Conservation (phyloP, 441 rosid genomes). For the Gossypium aridum region DNA sequence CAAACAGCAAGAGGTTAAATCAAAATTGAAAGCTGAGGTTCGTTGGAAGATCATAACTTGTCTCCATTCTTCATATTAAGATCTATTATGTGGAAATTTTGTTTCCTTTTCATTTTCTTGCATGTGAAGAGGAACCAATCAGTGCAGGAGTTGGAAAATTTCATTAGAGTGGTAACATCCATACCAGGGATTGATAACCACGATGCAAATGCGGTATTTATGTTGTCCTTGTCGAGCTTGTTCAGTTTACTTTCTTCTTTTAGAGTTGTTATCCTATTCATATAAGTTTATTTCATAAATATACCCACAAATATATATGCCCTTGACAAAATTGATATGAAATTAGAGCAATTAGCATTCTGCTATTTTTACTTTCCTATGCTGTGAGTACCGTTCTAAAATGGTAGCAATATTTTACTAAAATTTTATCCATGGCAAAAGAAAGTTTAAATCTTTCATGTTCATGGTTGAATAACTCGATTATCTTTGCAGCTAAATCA, state of each 20-base stretch:
- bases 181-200: conserved; percentile 78
- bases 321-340: background rate
- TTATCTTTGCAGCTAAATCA: conserved; percentile 60
- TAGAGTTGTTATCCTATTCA: background rate
- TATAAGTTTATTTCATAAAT: background rate
- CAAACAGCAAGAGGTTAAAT: conserved; percentile 58
- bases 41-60: conserved; percentile 15
- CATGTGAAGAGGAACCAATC: conserved; percentile 57
- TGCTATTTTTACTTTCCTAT: background rate
- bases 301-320: background rate
- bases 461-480: conserved; percentile 2
- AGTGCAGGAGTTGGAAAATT: conserved; percentile 53
- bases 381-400: background rate
- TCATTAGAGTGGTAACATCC: conserved; percentile 58
- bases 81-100: background rate
- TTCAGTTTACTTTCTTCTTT: background rate
- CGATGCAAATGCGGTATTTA: conserved; percentile 69
- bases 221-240: background rate
- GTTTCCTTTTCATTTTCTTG: conserved; percentile 6
- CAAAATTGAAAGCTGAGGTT: conserved; percentile 83
- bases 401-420: background rate
- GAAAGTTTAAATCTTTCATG: background rate
- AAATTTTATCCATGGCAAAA: background rate
- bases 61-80: background rate
- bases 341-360: background rate